These are phyloP conservation scores for Dendrobium officinale DNA, from an alignment of 106 monocot species.

Conservation along the genomic window DNA sequence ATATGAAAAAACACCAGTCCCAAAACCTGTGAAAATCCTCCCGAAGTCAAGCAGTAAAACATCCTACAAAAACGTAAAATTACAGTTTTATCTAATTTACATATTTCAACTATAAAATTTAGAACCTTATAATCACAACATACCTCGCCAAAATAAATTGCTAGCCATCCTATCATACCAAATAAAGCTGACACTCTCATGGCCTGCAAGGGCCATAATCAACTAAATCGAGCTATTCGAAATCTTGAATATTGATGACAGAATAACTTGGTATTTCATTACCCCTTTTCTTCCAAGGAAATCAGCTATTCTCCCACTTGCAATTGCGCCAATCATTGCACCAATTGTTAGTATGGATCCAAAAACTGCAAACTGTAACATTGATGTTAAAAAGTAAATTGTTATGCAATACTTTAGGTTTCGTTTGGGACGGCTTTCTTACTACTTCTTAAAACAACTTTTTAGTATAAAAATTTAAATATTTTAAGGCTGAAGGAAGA, in stretches of 20 bases:
- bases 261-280: neutral
- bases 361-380: conserved; percentile 2
- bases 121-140: neutral
- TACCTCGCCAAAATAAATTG: conserved; percentile 7
- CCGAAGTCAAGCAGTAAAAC: conserved; percentile 26
- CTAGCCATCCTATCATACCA: neutral
- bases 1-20: conserved; percentile 53
- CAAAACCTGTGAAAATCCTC: conserved; percentile 29
- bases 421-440: too few relatives aligned
- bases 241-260: neutral
- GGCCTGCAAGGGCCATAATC: neutral
- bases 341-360: conserved; percentile 8
- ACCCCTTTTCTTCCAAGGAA: neutral
- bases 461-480: too few relatives aligned
- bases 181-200: neutral
- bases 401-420: neutral
- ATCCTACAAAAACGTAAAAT: neutral
- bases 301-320: conserved; percentile 7
- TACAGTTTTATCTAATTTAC: neutral
- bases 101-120: neutral
- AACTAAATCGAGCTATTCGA: neutral
- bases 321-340: neutral
- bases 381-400: neutral
- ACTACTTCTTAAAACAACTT: too few relatives aligned
- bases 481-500: too few relatives aligned